Conservation (phyloP, 2,329 filamentous ascomycete genomes). For the Ophiostoma pallidulum region DNA sequence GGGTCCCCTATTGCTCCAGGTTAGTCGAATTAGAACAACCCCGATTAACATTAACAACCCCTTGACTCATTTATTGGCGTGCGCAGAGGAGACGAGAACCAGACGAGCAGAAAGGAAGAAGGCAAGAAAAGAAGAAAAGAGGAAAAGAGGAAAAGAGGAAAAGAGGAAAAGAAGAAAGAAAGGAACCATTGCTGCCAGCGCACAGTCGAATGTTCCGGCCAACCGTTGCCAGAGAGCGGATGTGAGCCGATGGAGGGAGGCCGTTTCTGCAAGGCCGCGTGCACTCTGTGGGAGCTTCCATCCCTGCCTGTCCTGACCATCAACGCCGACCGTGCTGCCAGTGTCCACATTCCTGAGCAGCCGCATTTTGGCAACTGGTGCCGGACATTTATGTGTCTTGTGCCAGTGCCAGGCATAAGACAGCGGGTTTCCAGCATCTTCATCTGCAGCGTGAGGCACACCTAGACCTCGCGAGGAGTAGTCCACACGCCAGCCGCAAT, state of each 20-base stretch:
- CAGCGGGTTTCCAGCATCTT: not conserved
- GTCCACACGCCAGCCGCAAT: no score
- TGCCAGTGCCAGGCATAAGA: not conserved
- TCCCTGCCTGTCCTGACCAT: not conserved
- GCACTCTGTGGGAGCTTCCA: not conserved
- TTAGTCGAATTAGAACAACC: not conserved
- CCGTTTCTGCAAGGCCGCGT: not conserved
- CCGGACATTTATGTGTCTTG: constrained; percentile 3
- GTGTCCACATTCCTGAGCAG: not conserved
- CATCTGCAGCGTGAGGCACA: constrained; percentile 1
- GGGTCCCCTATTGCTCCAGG: not conserved
- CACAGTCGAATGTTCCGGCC: not conserved
- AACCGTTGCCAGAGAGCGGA: not conserved
- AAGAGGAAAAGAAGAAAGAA: no score
- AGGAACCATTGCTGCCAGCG: no score
- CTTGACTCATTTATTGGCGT: no score
- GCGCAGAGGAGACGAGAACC: no score
- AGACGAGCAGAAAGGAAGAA: no score
- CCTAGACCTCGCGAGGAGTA: not conserved
- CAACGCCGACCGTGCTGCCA: not conserved
- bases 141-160: no score
- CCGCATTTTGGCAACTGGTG: constrained; percentile 1
- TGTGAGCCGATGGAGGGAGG: not conserved
- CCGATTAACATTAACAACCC: not conserved
- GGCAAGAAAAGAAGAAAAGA: no score